Evolutionary conservation across 441 rosid genomes (phyloP).

Genomic region (Biscutella laevigata): DNA sequence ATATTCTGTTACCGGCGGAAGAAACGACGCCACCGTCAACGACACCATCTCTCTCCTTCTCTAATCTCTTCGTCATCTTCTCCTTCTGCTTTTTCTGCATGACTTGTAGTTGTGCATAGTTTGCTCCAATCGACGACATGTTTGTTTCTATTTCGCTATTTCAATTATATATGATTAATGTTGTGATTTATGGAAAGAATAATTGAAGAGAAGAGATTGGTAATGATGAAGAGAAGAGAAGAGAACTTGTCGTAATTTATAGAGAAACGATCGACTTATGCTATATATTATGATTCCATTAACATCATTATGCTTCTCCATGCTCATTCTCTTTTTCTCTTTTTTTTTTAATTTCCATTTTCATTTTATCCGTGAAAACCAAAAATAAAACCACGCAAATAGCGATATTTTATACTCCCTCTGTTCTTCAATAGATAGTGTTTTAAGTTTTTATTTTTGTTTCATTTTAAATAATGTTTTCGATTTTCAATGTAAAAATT

Average conservation of each 20-base stretch:
- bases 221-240: slow-evolving; percentile 21
- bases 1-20: slow-evolving; percentile 23
- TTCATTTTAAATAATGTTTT: too few species aligned
- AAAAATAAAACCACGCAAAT: too few species aligned
- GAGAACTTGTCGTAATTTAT: slow-evolving; percentile 23
- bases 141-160: neutral
- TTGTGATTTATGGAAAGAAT: neutral
- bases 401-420: too few species aligned
- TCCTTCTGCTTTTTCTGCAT: slow-evolving; percentile 28
- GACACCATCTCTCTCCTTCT: slow-evolving; percentile 15
- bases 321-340: slow-evolving; percentile 9
- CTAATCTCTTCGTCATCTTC: slow-evolving; percentile 24
- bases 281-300: slow-evolving; percentile 18
- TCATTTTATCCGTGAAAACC: too few species aligned
- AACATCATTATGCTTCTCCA: slow-evolving; percentile 22
- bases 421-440: too few species aligned
- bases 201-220: too few species aligned
- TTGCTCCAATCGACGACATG: slow-evolving; percentile 32
- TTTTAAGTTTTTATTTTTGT: too few species aligned
- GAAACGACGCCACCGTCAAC: slow-evolving; percentile 13
- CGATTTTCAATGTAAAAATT: too few species aligned
- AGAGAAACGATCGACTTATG: slow-evolving; percentile 19
- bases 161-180: neutral
- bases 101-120: slow-evolving; percentile 25
- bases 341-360: slow-evolving; percentile 5